Evolutionary conservation across 441 rosid genomes (phyloP).

Genomic region (Brassica hybrid): DNA sequence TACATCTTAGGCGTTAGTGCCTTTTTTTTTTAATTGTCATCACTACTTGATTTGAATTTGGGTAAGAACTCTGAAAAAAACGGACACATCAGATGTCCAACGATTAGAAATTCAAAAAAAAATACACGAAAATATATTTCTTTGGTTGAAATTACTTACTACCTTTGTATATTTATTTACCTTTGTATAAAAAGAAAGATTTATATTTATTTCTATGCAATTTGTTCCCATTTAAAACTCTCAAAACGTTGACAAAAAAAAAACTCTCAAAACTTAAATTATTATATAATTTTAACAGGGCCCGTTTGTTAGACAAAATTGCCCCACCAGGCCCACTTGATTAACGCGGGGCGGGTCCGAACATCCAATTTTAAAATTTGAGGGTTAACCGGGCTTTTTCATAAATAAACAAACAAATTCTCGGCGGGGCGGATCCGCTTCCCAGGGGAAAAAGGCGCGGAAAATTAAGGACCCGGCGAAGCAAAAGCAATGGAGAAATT

Average conservation of each 20-base stretch:
- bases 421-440: not conserved
- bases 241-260: no score
- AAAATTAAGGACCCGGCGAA: not conserved
- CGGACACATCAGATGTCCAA: not conserved
- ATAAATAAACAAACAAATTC: not conserved
- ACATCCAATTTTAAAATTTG: not conserved
- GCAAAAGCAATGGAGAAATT: conserved; percentile 52
- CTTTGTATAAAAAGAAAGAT: not conserved
- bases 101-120: not conserved
- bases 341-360: not conserved
- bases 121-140: no score
- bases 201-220: no score
- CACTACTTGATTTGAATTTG: not conserved
- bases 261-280: no score
- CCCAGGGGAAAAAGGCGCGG: not conserved
- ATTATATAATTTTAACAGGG: no score
- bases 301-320: no score
- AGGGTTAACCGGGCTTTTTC: not conserved
- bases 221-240: not conserved
- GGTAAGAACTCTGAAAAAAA: not conserved
- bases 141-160: not conserved
- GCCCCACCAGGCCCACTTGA: not conserved
- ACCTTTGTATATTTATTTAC: not conserved
- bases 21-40: not conserved
- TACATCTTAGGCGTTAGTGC: not conserved